Base-by-base conservation (phyloP, 2,329 filamentous ascomycete species). In the Metarhizium album region DNA sequence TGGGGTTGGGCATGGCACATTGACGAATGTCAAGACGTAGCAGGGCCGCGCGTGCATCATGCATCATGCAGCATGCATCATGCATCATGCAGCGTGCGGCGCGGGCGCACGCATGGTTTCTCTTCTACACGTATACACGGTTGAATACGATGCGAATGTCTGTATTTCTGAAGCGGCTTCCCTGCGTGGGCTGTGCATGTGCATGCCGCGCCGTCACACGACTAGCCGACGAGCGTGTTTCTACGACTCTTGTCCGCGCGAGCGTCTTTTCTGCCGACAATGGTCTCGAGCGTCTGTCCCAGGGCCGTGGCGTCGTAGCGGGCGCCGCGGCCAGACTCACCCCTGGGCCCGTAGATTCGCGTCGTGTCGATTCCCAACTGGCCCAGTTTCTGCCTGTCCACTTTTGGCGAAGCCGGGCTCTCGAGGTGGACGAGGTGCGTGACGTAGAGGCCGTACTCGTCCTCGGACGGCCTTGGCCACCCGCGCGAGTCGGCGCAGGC, bases 341-440 rank as follows among this genome's bases (percentile, higher is more conserved):
- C 71, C 46, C 73, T 81, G 35, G 84, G 77, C 2, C 89, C 90
- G 63, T 93, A 91, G 1, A 95, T 72, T 50, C 83, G 76, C 14
- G 94, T 78, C 16, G 83, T 82, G 59, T 90, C 84, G 40, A 97
- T 87, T 0, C 90, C 90, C 55, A 90, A 65, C 18, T 69, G 67
- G 3, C 69, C 69, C 42, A 96, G 71, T 50, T 75, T 76, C 5
- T 75, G 75, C 47, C 74, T 80, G 58, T 95, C 82, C 1, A 95
- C 84, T 3, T 64, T 70, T 0, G 90, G 90, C 22, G 84, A 82
- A 0, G 77, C 78, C 0, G 80, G 75, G 0, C 83, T 84, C 42
- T 90, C 86, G 0, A 95, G 69, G 61, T 95, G 86, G 6, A 96
- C 74, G 14, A 96, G 66, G 63, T 96, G 90, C 6, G 86, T 94